Percentiles rank a stretch among this genome's conserved stretches.
phyloP scores from a whole-genome alignment of 306 rosid genomes.

The Gastrolobium bilobum region DNA sequence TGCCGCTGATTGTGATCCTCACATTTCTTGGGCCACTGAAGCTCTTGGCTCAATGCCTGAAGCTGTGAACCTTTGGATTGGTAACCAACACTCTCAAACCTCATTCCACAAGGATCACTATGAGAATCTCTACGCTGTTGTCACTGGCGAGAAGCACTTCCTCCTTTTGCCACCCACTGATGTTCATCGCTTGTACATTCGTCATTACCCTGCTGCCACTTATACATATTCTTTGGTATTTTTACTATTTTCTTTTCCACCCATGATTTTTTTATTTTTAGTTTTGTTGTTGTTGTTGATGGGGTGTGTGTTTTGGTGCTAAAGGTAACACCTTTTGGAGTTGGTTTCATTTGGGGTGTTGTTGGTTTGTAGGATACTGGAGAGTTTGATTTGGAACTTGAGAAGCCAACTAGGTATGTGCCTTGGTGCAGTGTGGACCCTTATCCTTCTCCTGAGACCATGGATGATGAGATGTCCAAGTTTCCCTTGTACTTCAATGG shows the following conservation, averaged over 20 bases:
- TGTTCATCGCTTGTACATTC: slow-evolving; percentile 79
- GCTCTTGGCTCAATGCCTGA: slow-evolving; percentile 75
- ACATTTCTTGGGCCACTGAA: slow-evolving; percentile 73
- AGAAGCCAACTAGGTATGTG: slow-evolving; percentile 68
- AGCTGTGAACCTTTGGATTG: slow-evolving; percentile 89
- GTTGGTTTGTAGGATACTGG: slow-evolving; percentile 57
- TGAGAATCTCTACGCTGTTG: slow-evolving; percentile 88
- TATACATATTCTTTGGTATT: slow-evolving; percentile 65
- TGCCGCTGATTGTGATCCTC: slow-evolving; percentile 67
- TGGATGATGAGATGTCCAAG: slow-evolving; percentile 55
- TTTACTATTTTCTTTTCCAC: background rate
- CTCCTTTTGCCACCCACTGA: slow-evolving; percentile 84
- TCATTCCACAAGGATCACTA: slow-evolving; percentile 87
- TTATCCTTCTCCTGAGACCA: slow-evolving; percentile 62
- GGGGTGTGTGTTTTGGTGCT: background rate
- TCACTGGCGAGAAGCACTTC: slow-evolving; percentile 77
- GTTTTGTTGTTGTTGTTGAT: background rate
- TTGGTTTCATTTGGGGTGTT: slow-evolving; percentile 21
- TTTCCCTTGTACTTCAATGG: slow-evolving; percentile 75
- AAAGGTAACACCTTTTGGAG: slow-evolving; percentile 19
- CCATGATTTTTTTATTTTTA: background rate
- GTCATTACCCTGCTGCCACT: slow-evolving; percentile 70
- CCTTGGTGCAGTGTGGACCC: slow-evolving; percentile 93
- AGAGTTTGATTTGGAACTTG: slow-evolving; percentile 72
- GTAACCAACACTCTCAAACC: slow-evolving; percentile 66